Evolutionary conservation across 2,329 filamentous ascomycete species (phyloP).

Genomic region (Fusarium sp.): DNA sequence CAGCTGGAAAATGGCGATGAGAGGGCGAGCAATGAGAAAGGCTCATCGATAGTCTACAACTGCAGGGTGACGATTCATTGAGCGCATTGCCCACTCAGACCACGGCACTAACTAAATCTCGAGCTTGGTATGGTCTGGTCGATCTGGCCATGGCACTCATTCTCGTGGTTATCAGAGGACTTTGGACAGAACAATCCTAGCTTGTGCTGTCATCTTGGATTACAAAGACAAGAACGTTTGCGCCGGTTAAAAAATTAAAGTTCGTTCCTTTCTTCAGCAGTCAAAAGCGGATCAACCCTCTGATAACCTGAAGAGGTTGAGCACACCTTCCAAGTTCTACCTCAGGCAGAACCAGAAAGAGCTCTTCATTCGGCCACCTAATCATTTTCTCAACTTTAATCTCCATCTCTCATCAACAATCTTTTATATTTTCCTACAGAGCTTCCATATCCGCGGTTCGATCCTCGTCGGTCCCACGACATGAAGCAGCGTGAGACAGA

Average conservation of each 20-base stretch:
- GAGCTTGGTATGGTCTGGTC: not conserved
- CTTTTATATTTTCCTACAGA: not conserved
- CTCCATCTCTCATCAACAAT: not conserved
- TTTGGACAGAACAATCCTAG: not conserved
- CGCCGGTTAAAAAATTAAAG: not conserved
- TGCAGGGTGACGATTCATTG: constrained; percentile 1
- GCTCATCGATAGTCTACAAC: not conserved
- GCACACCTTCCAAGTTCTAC: not conserved
- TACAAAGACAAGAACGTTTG: constrained; percentile 6
- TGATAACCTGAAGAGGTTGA: constrained; percentile 9
- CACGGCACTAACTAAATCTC: not conserved
- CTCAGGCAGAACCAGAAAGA: not conserved
- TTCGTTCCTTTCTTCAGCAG: constrained; percentile 1
- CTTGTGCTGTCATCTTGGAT: not conserved
- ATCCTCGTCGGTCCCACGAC: constrained; percentile 5
- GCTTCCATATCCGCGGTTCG: not conserved
- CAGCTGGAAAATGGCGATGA: not conserved
- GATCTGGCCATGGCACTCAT: not conserved
- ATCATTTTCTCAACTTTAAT: not conserved
- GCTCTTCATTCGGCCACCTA: not conserved
- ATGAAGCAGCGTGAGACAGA: not conserved
- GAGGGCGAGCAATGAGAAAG: not conserved
- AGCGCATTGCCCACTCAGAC: constrained; percentile 2
- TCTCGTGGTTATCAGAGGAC: not conserved
- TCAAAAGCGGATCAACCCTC: constrained; percentile 22